These are phyloP conservation scores for Aphanomyces invadans DNA, from an alignment of 352 stramenopile species.

Conservation along the genomic window DNA sequence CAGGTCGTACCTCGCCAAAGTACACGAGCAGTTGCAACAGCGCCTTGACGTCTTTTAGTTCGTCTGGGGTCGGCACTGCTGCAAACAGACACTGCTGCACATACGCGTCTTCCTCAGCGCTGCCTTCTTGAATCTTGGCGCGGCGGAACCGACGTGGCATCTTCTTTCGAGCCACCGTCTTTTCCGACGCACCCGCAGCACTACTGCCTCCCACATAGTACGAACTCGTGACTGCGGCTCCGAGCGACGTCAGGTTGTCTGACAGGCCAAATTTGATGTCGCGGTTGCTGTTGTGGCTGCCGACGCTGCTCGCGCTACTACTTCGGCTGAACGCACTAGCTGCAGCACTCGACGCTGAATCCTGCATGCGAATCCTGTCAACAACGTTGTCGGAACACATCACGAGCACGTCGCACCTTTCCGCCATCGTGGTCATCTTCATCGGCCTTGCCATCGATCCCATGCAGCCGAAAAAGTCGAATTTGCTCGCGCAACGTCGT, in stretches of 20 bases:
- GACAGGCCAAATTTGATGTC: constrained; percentile 18
- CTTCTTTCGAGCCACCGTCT: constrained; percentile 4
- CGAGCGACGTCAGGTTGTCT: not conserved
- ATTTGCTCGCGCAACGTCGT: constrained; percentile 66
- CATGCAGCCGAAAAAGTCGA: constrained; percentile 65
- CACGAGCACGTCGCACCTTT: too few relatives aligned
- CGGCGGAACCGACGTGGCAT: constrained; percentile 29
- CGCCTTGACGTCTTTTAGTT: constrained; percentile 39
- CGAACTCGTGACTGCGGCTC: constrained; percentile 13
- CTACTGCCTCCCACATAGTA: not conserved
- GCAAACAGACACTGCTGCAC: constrained; percentile 38
- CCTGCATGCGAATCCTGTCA: too few relatives aligned
- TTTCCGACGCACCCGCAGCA: too few relatives aligned
- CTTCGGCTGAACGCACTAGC: constrained; percentile 43
- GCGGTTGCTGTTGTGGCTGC: constrained; percentile 62
- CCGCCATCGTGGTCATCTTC: constrained; percentile 29
- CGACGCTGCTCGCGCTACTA: constrained; percentile 52
- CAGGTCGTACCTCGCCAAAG: constrained; percentile 7
- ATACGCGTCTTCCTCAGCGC: constrained; percentile 56
- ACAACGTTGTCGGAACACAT: too few relatives aligned
- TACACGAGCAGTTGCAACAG: constrained; percentile 32
- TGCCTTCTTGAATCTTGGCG: constrained; percentile 62
- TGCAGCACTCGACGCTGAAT: constrained; percentile 33
- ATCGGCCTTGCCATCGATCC: constrained; percentile 52
- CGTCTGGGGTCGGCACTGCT: constrained; percentile 35